A percentile compares a stretch with the other conserved stretches of the same genome.
These are phyloP conservation scores for Syncephalis fuscata DNA, from an alignment of 371 early-diverging fungal genomes.

Conservation along the genomic window DNA sequence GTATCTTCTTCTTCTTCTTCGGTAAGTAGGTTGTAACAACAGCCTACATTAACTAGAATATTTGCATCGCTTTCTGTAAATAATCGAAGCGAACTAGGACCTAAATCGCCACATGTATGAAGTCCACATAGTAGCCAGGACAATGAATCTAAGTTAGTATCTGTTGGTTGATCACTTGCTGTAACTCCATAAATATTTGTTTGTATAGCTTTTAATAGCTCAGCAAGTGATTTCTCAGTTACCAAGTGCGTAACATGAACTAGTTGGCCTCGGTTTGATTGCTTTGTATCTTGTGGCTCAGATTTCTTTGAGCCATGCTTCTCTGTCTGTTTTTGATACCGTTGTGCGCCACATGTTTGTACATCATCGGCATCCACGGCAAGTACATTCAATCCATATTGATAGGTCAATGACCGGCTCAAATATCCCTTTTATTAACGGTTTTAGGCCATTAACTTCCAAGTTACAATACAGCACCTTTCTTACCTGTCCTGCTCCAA, in stretches of 20 bases:
- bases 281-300: no score
- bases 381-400: background rate
- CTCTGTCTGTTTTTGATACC: no score
- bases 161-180: no score
- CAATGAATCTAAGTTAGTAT: background rate
- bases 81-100: background rate
- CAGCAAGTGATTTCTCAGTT: no score
- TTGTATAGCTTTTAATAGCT: no score
- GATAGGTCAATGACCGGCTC: background rate
- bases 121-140: background rate
- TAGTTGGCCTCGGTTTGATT: no score
- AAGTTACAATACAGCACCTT: no score
- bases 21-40: background rate
- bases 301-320: no score
- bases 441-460: no score
- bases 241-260: no score
- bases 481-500: no score
- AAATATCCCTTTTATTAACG: background rate
- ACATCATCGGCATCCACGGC: background rate
- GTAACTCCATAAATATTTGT: no score
- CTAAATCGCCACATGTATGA: background rate
- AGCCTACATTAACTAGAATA: background rate
- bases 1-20: background rate
- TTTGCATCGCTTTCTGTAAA: background rate
- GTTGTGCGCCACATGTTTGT: background rate